These are phyloP conservation scores for Arxiozyma heterogenica DNA, from an alignment of 1,139 yeast genomes.

Conservation along the genomic window DNA sequence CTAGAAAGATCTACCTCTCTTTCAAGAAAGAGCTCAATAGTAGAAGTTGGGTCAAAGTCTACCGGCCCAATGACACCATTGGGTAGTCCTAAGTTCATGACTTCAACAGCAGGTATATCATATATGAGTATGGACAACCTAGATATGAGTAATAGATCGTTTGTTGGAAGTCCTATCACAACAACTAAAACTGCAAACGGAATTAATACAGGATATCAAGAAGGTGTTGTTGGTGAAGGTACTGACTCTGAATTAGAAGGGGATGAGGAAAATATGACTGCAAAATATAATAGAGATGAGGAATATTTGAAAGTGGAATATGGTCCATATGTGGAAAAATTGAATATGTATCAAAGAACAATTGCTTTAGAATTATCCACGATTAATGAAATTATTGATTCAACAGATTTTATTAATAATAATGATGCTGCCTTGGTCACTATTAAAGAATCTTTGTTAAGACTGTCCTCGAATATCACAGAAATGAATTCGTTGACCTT, in stretches of 20 bases:
- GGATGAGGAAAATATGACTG: slow-evolving; percentile 23
- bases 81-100: slow-evolving; percentile 7
- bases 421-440: slow-evolving; percentile 22
- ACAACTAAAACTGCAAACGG: background rate
- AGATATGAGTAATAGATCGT: slow-evolving; percentile 1
- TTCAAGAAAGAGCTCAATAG: slow-evolving; percentile 3
- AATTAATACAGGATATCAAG: background rate
- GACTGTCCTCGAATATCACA: slow-evolving; percentile 26
- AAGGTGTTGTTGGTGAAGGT: slow-evolving; percentile 9
- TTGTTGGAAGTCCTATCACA: background rate
- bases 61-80: slow-evolving; percentile 1
- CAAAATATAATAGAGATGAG: slow-evolving; percentile 23
- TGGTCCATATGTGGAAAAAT: slow-evolving; percentile 36
- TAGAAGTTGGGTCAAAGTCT: background rate
- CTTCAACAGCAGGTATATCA: slow-evolving; percentile 7
- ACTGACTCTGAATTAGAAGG: slow-evolving; percentile 15
- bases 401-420: slow-evolving; percentile 11
- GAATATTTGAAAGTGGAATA: slow-evolving; percentile 31
- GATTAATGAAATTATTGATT: slow-evolving; percentile 44
- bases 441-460: slow-evolving; percentile 28
- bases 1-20: slow-evolving; percentile 14
- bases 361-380: slow-evolving; percentile 52
- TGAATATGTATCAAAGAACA: slow-evolving; percentile 45
- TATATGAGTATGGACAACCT: slow-evolving; percentile 4
- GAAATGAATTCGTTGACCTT: slow-evolving; percentile 27